These are phyloP conservation scores for Botrytis porri DNA, from an alignment of 2,329 filamentous ascomycete species.

Conservation along the genomic window DNA sequence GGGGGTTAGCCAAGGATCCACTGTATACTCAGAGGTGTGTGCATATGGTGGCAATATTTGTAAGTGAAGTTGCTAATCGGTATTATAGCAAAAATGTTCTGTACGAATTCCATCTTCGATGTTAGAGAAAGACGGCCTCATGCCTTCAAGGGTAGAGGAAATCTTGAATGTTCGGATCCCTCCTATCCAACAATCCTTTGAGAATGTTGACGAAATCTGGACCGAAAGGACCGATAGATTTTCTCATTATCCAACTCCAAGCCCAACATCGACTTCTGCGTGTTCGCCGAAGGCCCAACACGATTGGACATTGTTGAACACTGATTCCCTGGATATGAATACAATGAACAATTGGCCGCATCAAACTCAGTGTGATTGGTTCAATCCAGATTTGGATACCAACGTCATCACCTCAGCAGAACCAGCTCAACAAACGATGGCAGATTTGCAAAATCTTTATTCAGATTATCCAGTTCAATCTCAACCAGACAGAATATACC, in stretches of 20 bases:
- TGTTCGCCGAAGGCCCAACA: not conserved
- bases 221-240: not conserved
- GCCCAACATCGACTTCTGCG: slow-evolving; percentile 8
- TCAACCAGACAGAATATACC: not conserved
- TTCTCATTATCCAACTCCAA: slow-evolving; percentile 1
- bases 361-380: not conserved
- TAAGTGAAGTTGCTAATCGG: not conserved
- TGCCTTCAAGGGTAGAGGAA: not conserved
- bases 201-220: not conserved
- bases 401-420: not conserved
- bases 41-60: not conserved
- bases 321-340: not conserved
- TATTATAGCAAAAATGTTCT: not conserved
- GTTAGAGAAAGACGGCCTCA: slow-evolving; percentile 9
- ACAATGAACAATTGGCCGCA: slow-evolving; percentile 1
- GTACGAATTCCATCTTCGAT: slow-evolving; percentile 12
- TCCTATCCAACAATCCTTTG: not conserved
- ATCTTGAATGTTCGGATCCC: not conserved
- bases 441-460: not conserved
- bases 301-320: not conserved
- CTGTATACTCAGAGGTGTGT: slow-evolving; percentile 3
- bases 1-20: slow-evolving; percentile 29
- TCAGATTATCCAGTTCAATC: not conserved
- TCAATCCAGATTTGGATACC: not conserved
- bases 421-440: slow-evolving; percentile 6